Evolutionary conservation across 768 basidiomycete species (phyloP).

Genomic region (Thelephora aurantiotincta): DNA sequence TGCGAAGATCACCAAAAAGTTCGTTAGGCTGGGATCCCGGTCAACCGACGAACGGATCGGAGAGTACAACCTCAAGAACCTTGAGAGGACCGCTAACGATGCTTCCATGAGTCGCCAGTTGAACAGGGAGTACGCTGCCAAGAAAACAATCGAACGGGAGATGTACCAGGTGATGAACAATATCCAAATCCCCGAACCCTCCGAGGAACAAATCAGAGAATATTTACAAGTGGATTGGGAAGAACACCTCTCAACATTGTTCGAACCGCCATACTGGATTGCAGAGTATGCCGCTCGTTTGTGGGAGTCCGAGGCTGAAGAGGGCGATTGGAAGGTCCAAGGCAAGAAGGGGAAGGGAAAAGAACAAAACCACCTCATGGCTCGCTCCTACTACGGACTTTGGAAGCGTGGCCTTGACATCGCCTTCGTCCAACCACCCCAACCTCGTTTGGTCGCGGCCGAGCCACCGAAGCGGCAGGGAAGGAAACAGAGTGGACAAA

Average conservation of each 20-base stretch:
- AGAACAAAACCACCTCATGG: neutral
- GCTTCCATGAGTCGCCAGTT: conserved; percentile 26
- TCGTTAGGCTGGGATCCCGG: conserved; percentile 59
- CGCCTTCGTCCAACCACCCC: conserved; percentile 7
- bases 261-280: conserved; percentile 36
- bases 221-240: conserved; percentile 32
- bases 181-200: conserved; percentile 17
- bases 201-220: conserved; percentile 19
- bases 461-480: neutral
- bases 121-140: conserved; percentile 21
- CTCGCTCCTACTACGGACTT: conserved; percentile 8
- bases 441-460: neutral
- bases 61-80: conserved; percentile 42
- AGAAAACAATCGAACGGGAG: conserved; percentile 30
- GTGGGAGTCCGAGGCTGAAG: conserved; percentile 5
- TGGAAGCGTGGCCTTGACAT: conserved; percentile 14
- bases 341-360: conserved; percentile 10
- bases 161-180: conserved; percentile 15
- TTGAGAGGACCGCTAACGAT: conserved; percentile 31
- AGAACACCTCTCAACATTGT: conserved; percentile 30
- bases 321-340: conserved; percentile 21
- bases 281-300: conserved; percentile 6
- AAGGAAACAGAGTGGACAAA: conserved; percentile 1
- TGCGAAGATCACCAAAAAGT: conserved; percentile 41
- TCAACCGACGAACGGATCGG: conserved; percentile 46